Evolutionary conservation across 2,329 filamentous ascomycete species (phyloP).

Genomic region (Cladosporium sp.): DNA sequence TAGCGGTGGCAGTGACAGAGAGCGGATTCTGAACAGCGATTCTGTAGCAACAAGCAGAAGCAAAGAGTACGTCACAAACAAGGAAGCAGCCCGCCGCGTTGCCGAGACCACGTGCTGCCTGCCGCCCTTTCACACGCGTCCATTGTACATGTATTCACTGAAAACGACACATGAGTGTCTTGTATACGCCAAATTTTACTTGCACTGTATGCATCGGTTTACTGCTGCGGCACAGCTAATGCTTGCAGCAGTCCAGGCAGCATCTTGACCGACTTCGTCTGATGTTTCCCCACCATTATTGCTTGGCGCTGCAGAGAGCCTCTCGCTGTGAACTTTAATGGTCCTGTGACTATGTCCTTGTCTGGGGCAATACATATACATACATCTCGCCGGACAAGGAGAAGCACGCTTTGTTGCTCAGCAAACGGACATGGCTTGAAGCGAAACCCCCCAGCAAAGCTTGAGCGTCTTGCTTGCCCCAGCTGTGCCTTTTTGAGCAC

Average conservation of each 20-base stretch:
- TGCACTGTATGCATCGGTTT: too few species aligned
- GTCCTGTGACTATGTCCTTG: background rate
- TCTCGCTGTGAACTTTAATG: constrained; percentile 2
- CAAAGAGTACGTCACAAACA: constrained; percentile 5
- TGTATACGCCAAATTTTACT: background rate
- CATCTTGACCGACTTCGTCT: background rate
- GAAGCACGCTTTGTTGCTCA: background rate
- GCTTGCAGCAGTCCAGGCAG: background rate
- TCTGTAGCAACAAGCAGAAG: background rate
- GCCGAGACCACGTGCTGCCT: constrained; percentile 4
- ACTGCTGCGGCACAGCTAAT: background rate
- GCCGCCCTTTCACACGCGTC: background rate
- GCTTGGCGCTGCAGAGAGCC: constrained; percentile 1
- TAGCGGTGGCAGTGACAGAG: background rate
- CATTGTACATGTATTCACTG: background rate
- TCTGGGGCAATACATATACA: background rate
- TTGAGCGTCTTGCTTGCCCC: background rate
- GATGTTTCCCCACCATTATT: background rate
- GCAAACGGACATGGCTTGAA: background rate
- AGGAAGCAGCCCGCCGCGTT: constrained; percentile 4
- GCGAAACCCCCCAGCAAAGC: background rate
- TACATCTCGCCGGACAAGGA: background rate
- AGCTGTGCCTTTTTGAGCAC: background rate
- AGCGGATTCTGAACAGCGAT: background rate
- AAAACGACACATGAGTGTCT: background rate